These are phyloP conservation scores for Psilocybe cyanescens DNA, from an alignment of 768 basidiomycete species.

Conservation along the genomic window DNA sequence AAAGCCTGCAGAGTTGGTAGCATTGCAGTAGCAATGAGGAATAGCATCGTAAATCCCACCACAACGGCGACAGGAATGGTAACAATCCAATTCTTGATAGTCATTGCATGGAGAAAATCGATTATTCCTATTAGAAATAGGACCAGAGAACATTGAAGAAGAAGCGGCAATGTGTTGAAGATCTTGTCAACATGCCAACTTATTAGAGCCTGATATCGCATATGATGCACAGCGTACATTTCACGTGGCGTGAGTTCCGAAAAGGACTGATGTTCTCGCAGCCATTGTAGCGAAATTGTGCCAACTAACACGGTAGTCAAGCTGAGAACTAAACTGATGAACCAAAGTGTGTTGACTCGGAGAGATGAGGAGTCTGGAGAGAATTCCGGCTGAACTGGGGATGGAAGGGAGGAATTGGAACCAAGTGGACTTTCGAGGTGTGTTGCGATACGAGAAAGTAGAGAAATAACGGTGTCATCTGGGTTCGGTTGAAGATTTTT, in stretches of 20 bases:
- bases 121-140: constrained; percentile 21
- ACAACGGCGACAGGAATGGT: constrained; percentile 13
- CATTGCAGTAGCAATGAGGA: constrained; percentile 16
- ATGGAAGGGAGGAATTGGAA: neutral
- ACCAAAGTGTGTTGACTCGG: constrained; percentile 21
- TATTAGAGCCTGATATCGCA: constrained; percentile 15
- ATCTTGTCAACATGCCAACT: constrained; percentile 20
- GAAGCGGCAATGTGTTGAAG: constrained; percentile 17
- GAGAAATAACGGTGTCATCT: constrained; percentile 6
- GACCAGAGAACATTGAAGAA: constrained; percentile 20
- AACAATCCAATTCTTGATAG: neutral
- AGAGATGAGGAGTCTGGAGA: neutral
- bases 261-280: constrained; percentile 18
- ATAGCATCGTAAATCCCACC: constrained; percentile 12
- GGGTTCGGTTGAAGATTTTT: constrained; percentile 17
- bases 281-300: constrained; percentile 23
- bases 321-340: constrained; percentile 23
- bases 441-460: constrained; percentile 12
- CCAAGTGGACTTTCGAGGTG: constrained; percentile 1
- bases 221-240: constrained; percentile 12
- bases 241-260: constrained; percentile 11
- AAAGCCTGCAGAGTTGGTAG: constrained; percentile 12
- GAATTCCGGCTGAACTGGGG: neutral
- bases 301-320: constrained; percentile 21
- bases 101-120: constrained; percentile 19